Base-by-base conservation (phyloP, 192 early-diverging fungal genomes). In the Coemansia reversa region DNA sequence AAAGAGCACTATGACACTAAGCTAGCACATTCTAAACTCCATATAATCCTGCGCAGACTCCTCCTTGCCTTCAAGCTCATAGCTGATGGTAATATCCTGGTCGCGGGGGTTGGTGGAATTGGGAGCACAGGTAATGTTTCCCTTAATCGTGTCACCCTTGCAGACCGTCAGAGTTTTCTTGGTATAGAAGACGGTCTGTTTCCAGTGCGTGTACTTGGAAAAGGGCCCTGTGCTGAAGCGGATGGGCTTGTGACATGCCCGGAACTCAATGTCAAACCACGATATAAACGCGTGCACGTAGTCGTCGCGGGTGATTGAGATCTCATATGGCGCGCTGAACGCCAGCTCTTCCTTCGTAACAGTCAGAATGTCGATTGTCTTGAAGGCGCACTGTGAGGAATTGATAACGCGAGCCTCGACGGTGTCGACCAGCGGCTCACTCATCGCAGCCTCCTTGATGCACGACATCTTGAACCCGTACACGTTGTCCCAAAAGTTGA, bases 141-240 rank as follows among this genome's bases (percentile, higher is more conserved):
- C 92, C 47, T 67, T 76, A 74, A 94, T 87, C 39, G 45, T 72
- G 51, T 94, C 94, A 49, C 91, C 89, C 52, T 85, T 79, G 61
- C 91, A 89, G 55, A 89, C 84, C 30, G 84, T 90, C 69, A 91
- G 63, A 18, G 86, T 81, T 62, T 93, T 87, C 25, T 76, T 78
- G 51, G 93, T 89, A 71, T 97, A 95, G 77, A 99, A 98, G 45
- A 99, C 94, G 25, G 97, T 98, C 83, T 99, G 97, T 82, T 98
- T 97, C 97, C 97, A 99, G 72, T 99, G 97, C n/a, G 97, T 99
- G 84, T 97, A 90, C 79, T 87, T 80, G 67, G 85, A 80, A 66
- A 92, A 86, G 5, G 93, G 89, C 30, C 96, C 85, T 61, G 96
- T 90, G 72, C 92, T 80, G 76, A 93, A 86, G 49, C 79, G 75